phyloP scores from a whole-genome alignment of 2,329 filamentous ascomycete genomes.

The Polychaeton citri region DNA sequence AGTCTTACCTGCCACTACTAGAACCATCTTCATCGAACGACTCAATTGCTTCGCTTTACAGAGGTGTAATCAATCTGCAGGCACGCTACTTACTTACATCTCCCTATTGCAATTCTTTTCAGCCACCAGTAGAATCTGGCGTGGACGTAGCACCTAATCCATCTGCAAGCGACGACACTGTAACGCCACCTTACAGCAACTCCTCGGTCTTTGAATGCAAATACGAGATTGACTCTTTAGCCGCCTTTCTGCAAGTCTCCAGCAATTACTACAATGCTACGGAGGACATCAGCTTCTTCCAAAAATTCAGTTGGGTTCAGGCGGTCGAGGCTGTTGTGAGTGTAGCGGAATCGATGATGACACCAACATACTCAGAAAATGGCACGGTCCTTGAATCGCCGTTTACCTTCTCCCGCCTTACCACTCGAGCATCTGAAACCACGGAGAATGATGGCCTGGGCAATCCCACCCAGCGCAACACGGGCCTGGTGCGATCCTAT shows the following conservation, averaged over 20 bases:
- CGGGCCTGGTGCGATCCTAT: conserved; percentile 35
- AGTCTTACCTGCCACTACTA: conserved; percentile 52
- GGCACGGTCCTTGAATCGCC: conserved; percentile 30
- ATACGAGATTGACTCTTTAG: conserved; percentile 40
- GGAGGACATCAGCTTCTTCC: conserved; percentile 34
- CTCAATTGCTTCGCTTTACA: conserved; percentile 53
- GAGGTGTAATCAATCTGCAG: conserved; percentile 60
- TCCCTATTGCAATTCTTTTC: conserved; percentile 41
- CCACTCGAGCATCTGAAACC: conserved; percentile 33
- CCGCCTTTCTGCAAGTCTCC: conserved; percentile 37
- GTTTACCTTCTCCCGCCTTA: conserved; percentile 33
- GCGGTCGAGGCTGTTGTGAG: conserved; percentile 32
- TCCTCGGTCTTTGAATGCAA: conserved; percentile 39
- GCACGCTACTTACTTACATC: conserved; percentile 52
- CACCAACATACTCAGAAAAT: conserved; percentile 34
- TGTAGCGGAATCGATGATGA: conserved; percentile 33
- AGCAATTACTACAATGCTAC: conserved; percentile 37
- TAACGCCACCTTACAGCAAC: conserved; percentile 30
- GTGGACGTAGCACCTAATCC: conserved; percentile 26
- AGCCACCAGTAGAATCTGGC: conserved; percentile 35
- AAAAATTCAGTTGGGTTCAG: conserved; percentile 32
- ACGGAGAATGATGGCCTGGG: conserved; percentile 40
- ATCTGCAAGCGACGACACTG: conserved; percentile 26
- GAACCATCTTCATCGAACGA: conserved; percentile 39
- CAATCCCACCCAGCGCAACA: conserved; percentile 35